phyloP scores from a whole-genome alignment of 2,329 filamentous ascomycete genomes.

The Eutypa lata region DNA sequence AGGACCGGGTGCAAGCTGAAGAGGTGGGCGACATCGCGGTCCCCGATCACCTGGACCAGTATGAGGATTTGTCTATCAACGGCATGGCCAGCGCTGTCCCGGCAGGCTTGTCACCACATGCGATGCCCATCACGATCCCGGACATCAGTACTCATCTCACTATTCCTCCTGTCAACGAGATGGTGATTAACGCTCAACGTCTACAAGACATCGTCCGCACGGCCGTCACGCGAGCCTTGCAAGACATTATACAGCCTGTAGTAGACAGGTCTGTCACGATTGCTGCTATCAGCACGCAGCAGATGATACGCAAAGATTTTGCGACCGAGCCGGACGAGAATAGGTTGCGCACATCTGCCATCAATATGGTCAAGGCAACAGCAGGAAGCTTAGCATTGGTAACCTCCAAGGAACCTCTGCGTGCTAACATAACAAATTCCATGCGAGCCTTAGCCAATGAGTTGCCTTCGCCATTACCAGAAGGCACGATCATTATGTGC shows the following conservation, averaged over 20 bases:
- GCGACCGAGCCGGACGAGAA: constrained; percentile 88
- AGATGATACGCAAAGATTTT: constrained; percentile 96
- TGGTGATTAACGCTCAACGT: constrained; percentile 69
- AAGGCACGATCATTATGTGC: constrained; percentile 96
- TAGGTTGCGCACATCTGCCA: constrained; percentile 78
- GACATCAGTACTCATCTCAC: constrained; percentile 77
- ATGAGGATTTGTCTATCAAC: constrained; percentile 78
- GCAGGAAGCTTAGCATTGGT: constrained; percentile 92
- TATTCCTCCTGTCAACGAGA: constrained; percentile 77
- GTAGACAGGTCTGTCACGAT: constrained; percentile 98
- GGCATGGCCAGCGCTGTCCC: constrained; percentile 66
- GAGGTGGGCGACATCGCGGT: constrained; percentile 58
- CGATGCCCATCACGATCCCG: constrained; percentile 76
- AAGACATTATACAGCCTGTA: constrained; percentile 95
- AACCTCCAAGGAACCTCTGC: constrained; percentile 95
- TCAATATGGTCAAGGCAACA: constrained; percentile 92
- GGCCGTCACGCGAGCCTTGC: constrained; percentile 84
- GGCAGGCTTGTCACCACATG: constrained; percentile 72
- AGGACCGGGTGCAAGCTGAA: constrained; percentile 67
- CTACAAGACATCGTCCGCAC: constrained; percentile 75
- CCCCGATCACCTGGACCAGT: constrained; percentile 71
- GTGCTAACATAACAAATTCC: constrained; percentile 96
- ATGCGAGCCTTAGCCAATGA: constrained; percentile 69
- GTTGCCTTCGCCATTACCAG: constrained; percentile 78
- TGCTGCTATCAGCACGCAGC: constrained; percentile 91